A percentile compares a stretch with the other conserved stretches of the same genome.
Conservation (phyloP, 192 early-diverging fungal genomes). For the Backusella australiensis region DNA sequence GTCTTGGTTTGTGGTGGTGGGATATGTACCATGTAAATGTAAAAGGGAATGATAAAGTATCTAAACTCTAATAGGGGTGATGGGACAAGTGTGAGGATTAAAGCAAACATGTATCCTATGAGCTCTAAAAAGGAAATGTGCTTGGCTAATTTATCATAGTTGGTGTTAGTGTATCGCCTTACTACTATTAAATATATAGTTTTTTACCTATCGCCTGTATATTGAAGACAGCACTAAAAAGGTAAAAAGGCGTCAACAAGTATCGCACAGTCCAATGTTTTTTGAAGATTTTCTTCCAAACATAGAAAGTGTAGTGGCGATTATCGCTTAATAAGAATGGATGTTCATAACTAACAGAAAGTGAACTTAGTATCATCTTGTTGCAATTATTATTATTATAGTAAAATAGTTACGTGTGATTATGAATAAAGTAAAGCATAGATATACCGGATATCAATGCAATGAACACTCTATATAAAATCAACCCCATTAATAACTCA, state of each 20-base stretch:
- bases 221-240: constrained; percentile 42
- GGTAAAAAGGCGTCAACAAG: constrained; percentile 63
- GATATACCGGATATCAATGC: neutral
- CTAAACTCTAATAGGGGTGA: constrained; percentile 93
- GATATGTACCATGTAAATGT: constrained; percentile 71
- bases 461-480: neutral
- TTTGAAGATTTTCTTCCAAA: constrained; percentile 83
- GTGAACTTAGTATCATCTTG: neutral
- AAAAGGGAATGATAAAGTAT: constrained; percentile 90
- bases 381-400: too few relatives aligned
- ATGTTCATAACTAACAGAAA: constrained; percentile 69
- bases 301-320: constrained; percentile 93
- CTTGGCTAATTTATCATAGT: constrained; percentile 25
- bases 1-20: constrained; percentile 23
- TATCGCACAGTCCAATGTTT: constrained; percentile 55
- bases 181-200: neutral
- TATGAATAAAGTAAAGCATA: constrained; percentile 44
- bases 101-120: constrained; percentile 50
- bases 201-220: constrained; percentile 47
- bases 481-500: neutral
- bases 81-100: constrained; percentile 72
- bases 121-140: constrained; percentile 53
- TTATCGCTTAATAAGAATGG: constrained; percentile 95
- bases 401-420: constrained; percentile 48
- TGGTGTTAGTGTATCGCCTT: neutral